Evolutionary conservation across 2,329 filamentous ascomycete species (phyloP), one percentile per base, ranked within the genome.

Genomic region (Fusarium verrucosum): DNA sequence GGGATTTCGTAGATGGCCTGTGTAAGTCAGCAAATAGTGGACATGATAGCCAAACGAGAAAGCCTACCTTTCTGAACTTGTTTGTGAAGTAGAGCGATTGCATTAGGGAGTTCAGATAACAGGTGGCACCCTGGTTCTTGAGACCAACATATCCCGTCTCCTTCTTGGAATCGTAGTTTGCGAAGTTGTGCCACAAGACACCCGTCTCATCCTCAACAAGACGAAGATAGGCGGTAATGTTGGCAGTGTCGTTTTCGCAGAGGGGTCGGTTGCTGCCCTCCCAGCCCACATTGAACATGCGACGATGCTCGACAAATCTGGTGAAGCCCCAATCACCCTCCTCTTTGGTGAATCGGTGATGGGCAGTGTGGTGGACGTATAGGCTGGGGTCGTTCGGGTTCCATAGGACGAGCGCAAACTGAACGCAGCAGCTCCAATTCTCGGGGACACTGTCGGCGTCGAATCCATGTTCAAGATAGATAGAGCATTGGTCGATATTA

Each of bases 241-340:
- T 92, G 72, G 89, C 90, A 9, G 82, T 79, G 56, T 94, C 90
- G 70, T 92, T 87, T 73, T 96, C 92, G 17, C 93, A 85, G 66
- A 96, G 83, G 10, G 90, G 92, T 55, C 91, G 85, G 33, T 78
- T 81, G 20, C 82, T 80, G 20, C 87, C 86, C 55, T 95, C 91
- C 86, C 90, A 96, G 3, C 87, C 84, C 30, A 88, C 82, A 60
- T 89, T 89, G 74, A 97, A 96, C 76, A 98, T 89, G 72, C 88
- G 90, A 50, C 92, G 86, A 45, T 96, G 85, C 76, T 98, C 95
- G 13, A 93, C 88, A 74, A 98, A 99, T 53, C 94, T 84, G n/a
- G 95, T 99, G 76, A 99, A 99, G 2, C 95, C 95, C 95, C 95
- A 99, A 73, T 99, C 95, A 22, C 92, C 93, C 77, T 99, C 95